Evolutionary conservation across 257 asterid genomes (phyloP).

Genomic region (Coffea eugenioides): DNA sequence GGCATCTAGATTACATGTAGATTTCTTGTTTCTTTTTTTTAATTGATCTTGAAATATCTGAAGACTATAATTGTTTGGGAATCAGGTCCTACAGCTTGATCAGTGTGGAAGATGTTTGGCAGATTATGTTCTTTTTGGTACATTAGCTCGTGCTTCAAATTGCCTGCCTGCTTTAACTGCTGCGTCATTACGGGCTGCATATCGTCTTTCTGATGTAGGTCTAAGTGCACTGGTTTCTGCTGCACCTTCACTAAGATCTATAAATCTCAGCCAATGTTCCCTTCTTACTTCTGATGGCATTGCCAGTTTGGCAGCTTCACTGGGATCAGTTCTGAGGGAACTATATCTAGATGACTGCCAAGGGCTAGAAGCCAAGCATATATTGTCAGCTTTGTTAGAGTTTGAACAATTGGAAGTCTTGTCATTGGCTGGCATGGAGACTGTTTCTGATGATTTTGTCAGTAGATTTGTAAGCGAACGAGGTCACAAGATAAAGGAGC

Average conservation of each 20-base stretch:
- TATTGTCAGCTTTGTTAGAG: constrained; percentile 64
- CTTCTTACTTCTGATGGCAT: constrained; percentile 75
- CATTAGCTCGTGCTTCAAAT: constrained; percentile 59
- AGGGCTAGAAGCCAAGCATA: constrained; percentile 66
- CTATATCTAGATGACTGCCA: constrained; percentile 64
- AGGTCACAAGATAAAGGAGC: constrained; percentile 83
- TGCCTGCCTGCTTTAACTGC: constrained; percentile 62
- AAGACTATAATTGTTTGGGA: constrained; percentile 26
- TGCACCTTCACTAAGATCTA: constrained; percentile 79
- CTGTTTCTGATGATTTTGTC: constrained; percentile 70
- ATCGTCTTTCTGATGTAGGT: constrained; percentile 85
- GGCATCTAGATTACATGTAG: background rate
- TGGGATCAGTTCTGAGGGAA: constrained; percentile 68
- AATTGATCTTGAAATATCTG: constrained; percentile 14
- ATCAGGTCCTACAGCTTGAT: constrained; percentile 87
- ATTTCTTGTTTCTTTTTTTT: constrained; percentile 4
- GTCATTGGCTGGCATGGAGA: constrained; percentile 64
- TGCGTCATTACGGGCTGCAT: constrained; percentile 84
- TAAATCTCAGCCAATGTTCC: constrained; percentile 83
- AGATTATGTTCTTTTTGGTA: constrained; percentile 47
- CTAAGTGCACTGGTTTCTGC: constrained; percentile 57
- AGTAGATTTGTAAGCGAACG: constrained; percentile 35
- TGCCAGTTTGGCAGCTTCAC: constrained; percentile 48
- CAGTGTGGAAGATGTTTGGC: constrained; percentile 75
- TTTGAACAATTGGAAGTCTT: constrained; percentile 80